Evolutionary conservation across 371 early-diverging fungal genomes (phyloP).

Genomic region (Mucor sp.): DNA sequence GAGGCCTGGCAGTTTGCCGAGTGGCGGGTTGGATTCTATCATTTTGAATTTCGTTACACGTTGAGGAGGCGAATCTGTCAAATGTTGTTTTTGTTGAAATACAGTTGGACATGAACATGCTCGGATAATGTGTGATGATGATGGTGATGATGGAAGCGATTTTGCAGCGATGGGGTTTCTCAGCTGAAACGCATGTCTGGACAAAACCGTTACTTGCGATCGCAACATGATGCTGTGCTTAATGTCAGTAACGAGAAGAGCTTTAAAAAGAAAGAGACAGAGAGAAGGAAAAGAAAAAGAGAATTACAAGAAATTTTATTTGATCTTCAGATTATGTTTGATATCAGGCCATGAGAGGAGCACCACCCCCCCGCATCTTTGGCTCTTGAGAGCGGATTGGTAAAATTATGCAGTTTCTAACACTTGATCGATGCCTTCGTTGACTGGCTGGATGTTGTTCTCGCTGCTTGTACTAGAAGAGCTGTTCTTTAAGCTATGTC

Average conservation of each 20-base stretch:
- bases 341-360: neutral
- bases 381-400: neutral
- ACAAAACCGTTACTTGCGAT: neutral
- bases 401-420: conserved; percentile 26
- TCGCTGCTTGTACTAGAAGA: conserved; percentile 9
- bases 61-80: neutral
- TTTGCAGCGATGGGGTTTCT: neutral
- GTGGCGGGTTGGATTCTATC: conserved; percentile 32
- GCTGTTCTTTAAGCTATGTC: conserved; percentile 32
- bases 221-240: neutral
- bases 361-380: conserved; percentile 3
- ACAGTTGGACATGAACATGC: conserved; percentile 9
- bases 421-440: conserved; percentile 49
- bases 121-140: neutral
- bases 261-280: neutral
- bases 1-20: conserved; percentile 45
- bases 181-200: neutral
- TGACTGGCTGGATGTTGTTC: conserved; percentile 42
- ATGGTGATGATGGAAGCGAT: neutral
- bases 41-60: conserved; percentile 48
- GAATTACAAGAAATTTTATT: neutral
- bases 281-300: neutral
- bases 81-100: conserved; percentile 12
- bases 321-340: neutral
- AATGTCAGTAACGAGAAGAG: neutral